Evolutionary conservation across 306 rosid genomes (phyloP).

Genomic region (Pueraria montana): DNA sequence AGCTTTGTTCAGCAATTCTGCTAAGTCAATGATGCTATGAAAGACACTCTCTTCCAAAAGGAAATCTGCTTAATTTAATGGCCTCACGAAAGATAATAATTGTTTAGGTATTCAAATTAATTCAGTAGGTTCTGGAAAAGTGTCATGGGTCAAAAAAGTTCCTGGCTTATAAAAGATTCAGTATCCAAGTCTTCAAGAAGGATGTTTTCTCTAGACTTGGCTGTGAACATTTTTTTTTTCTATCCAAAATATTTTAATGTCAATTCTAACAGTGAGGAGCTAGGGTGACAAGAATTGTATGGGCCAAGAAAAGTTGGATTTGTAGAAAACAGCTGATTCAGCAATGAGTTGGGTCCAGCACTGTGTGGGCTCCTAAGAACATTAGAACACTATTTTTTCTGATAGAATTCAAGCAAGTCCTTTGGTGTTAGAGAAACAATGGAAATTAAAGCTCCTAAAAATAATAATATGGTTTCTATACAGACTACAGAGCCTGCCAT

Average conservation of each 20-base stretch:
- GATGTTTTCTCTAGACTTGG: neutral
- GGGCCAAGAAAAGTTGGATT: neutral
- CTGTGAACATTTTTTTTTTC: neutral
- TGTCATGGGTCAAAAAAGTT: neutral
- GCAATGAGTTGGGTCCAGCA: no score
- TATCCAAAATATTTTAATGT: neutral
- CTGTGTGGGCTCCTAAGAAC: no score
- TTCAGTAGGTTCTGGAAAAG: neutral
- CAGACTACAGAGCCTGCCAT: no score
- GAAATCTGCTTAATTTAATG: neutral
- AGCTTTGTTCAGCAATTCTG: neutral
- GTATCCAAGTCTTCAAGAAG: neutral
- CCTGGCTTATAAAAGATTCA: neutral
- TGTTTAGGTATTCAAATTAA: neutral
- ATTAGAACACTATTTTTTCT: neutral
- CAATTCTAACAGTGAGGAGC: neutral
- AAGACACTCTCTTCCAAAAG: neutral
- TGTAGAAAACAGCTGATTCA: neutral
- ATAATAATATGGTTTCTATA: no score
- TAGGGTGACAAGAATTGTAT: neutral
- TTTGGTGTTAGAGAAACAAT: no score
- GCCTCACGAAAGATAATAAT: neutral
- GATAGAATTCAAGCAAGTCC: neutral
- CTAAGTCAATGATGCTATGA: neutral
- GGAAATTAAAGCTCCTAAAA: no score